These are phyloP conservation scores for Aspergillus sp. DNA, from an alignment of 2,329 filamentous ascomycete genomes.

Conservation along the genomic window DNA sequence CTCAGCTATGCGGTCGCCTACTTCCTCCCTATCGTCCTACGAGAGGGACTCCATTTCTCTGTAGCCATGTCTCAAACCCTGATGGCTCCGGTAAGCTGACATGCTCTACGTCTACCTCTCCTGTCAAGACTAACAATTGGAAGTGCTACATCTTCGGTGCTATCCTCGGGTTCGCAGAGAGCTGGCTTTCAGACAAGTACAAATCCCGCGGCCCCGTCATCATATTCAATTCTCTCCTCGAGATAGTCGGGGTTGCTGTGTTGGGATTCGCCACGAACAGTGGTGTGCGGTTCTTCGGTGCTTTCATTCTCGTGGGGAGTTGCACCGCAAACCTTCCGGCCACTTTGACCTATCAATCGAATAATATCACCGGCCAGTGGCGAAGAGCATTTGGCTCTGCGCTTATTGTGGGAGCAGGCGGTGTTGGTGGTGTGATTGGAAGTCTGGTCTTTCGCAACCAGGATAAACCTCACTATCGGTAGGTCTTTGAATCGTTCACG, in stretches of 20 bases:
- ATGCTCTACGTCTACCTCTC: neutral
- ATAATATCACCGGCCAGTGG: constrained; percentile 19
- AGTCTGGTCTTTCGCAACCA: constrained; percentile 10
- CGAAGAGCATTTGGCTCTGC: constrained; percentile 16
- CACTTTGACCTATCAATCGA: constrained; percentile 13
- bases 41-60: constrained; percentile 10
- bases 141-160: constrained; percentile 9
- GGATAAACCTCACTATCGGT: constrained; percentile 11
- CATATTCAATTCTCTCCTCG: constrained; percentile 4
- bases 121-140: neutral
- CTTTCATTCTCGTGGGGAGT: constrained; percentile 1
- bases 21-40: constrained; percentile 17
- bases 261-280: constrained; percentile 5
- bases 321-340: constrained; percentile 4
- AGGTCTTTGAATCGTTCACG: neutral
- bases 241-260: constrained; percentile 3
- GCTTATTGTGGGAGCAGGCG: constrained; percentile 10
- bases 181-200: constrained; percentile 8
- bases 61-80: constrained; percentile 16
- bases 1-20: constrained; percentile 14
- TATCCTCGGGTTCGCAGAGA: constrained; percentile 2
- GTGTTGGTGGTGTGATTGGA: constrained; percentile 13
- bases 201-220: constrained; percentile 4
- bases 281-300: constrained; percentile 5
- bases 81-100: constrained; percentile 8